phyloP scores from a whole-genome alignment of 164 flowering plant genomes.

The Euptelea pleiosperma region DNA sequence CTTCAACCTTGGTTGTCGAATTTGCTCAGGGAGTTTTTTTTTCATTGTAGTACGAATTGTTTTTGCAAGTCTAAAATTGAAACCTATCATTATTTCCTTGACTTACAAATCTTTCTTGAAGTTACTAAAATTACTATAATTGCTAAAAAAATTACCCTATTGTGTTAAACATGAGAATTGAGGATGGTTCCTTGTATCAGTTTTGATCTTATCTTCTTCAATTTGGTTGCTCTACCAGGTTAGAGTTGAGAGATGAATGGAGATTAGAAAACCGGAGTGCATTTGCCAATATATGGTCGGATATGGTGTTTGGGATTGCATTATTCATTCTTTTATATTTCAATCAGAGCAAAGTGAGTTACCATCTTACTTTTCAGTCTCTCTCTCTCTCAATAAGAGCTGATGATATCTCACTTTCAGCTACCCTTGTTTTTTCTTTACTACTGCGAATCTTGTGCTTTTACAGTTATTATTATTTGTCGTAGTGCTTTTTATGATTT shows the following conservation, averaged over 20 bases:
- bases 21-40: no score
- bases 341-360: conserved; percentile 83
- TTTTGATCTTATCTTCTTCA: conserved; percentile 10
- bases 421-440: background rate
- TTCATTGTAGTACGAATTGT: no score
- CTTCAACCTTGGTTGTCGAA: no score
- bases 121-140: background rate
- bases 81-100: no score
- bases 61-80: no score
- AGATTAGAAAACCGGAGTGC: conserved; percentile 82
- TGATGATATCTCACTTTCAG: no score
- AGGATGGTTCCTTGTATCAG: background rate
- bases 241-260: conserved; percentile 87
- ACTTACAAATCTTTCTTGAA: background rate
- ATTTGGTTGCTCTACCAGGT: conserved; percentile 40
- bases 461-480: no score
- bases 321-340: conserved; percentile 76
- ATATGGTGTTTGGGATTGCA: conserved; percentile 79
- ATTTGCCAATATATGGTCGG: conserved; percentile 96
- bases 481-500: no score
- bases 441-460: no score
- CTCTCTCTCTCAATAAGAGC: no score
- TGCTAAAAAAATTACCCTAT: background rate
- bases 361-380: conserved; percentile 1
- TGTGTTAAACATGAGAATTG: background rate